phyloP scores from a whole-genome alignment of 2,329 filamentous ascomycete species.

The Tolypocladium paradoxum region DNA sequence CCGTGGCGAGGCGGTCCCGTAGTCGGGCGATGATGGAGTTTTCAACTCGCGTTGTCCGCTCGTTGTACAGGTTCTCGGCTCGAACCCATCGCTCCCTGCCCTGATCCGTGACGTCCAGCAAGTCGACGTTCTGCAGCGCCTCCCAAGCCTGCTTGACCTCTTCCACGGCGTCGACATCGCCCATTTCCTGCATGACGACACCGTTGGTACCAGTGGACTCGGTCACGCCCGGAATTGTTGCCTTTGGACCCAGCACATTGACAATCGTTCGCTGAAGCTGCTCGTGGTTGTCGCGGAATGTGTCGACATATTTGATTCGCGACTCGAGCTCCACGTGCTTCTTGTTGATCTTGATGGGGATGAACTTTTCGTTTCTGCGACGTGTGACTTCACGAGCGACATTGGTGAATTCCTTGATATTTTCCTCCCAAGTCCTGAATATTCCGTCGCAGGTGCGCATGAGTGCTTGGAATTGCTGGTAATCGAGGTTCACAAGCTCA shows the following conservation, averaged over 20 bases:
- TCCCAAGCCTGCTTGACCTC: conserved; percentile 94
- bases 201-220: conserved; percentile 45
- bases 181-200: conserved; percentile 83
- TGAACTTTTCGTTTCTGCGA: conserved; percentile 92
- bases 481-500: conserved; percentile 84
- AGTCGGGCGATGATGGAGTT: conserved; percentile 97
- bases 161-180: conserved; percentile 92
- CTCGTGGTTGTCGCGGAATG: conserved; percentile 94
- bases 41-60: conserved; percentile 91
- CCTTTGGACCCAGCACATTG: conserved; percentile 80
- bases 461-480: conserved; percentile 75
- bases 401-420: conserved; percentile 95
- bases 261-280: conserved; percentile 93
- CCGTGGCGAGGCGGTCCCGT: conserved; percentile 83
- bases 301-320: conserved; percentile 83
- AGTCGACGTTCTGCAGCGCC: conserved; percentile 85
- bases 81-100: conserved; percentile 88
- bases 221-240: conserved; percentile 41
- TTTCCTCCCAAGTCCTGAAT: conserved; percentile 89
- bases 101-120: conserved; percentile 82
- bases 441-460: conserved; percentile 79
- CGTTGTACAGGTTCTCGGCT: conserved; percentile 93
- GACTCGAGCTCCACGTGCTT: conserved; percentile 84
- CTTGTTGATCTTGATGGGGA: conserved; percentile 90
- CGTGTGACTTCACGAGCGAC: conserved; percentile 91